phyloP scores from a whole-genome alignment of 2,329 filamentous ascomycete genomes.

The Lecanosticta acicola region DNA sequence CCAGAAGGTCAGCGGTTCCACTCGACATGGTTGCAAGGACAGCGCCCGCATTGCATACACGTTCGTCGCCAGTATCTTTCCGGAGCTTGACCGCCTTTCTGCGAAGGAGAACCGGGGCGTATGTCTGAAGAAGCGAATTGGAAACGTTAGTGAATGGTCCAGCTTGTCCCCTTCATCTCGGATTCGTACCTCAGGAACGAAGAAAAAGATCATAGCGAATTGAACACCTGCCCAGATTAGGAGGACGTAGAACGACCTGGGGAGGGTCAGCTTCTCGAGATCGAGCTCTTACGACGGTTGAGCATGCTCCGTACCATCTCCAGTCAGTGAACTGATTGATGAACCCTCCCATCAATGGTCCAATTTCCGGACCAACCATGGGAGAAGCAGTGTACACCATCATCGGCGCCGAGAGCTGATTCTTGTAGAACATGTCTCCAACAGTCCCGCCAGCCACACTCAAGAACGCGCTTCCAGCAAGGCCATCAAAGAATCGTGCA shows the following conservation, averaged over 20 bases:
- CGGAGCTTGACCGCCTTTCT: conserved; percentile 66
- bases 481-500: conserved; percentile 69
- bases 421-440: conserved; percentile 66
- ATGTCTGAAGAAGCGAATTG: conserved; percentile 65
- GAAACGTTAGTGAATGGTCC: conserved; percentile 57
- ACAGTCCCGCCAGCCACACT: conserved; percentile 73
- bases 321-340: conserved; percentile 71
- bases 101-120: conserved; percentile 61
- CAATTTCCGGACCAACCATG: conserved; percentile 52
- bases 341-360: conserved; percentile 65
- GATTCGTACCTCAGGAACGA: conserved; percentile 66
- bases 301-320: conserved; percentile 48
- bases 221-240: conserved; percentile 72
- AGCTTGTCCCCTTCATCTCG: conserved; percentile 34
- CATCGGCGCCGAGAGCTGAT: conserved; percentile 74
- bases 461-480: conserved; percentile 58
- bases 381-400: conserved; percentile 37
- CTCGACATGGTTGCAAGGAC: not conserved
- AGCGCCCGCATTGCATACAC: conserved; percentile 9
- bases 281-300: not conserved
- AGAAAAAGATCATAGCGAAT: conserved; percentile 57
- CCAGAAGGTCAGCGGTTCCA: not conserved
- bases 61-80: conserved; percentile 65
- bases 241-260: conserved; percentile 69
- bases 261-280: not conserved